These are phyloP conservation scores for Microcyclospora tardicrescens DNA, from an alignment of 2,329 filamentous ascomycete genomes.

Conservation along the genomic window DNA sequence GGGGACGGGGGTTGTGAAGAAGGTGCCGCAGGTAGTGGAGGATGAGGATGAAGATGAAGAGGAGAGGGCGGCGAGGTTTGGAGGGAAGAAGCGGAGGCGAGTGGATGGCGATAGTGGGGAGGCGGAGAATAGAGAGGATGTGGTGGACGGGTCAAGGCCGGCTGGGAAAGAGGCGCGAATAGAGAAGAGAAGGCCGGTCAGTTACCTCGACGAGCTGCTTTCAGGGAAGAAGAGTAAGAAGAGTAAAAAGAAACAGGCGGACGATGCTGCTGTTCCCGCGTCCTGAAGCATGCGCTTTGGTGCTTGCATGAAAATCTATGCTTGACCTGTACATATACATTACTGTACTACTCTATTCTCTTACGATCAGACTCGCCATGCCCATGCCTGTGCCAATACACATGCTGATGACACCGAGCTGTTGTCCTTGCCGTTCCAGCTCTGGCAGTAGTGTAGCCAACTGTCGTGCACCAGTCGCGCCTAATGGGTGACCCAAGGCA, in stretches of 20 bases:
- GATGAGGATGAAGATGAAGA: constrained; percentile 25
- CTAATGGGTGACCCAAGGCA: constrained; percentile 82
- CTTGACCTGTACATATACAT: neutral
- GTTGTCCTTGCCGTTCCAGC: constrained; percentile 51
- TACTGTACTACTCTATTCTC: constrained; percentile 25
- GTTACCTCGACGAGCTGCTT: constrained; percentile 43
- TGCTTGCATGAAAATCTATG: neutral
- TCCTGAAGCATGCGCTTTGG: no score
- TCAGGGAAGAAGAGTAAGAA: constrained; percentile 39
- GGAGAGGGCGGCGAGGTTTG: constrained; percentile 9
- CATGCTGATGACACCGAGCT: constrained; percentile 83
- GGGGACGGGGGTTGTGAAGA: constrained; percentile 19
- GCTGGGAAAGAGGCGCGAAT: constrained; percentile 9
- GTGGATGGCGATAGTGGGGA: constrained; percentile 6
- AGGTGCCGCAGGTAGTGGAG: constrained; percentile 16
- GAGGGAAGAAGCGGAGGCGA: constrained; percentile 8
- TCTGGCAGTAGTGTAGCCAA: constrained; percentile 59
- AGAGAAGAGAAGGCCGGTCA: constrained; percentile 29
- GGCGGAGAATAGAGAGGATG: constrained; percentile 24
- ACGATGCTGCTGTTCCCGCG: neutral
- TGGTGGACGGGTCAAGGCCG: constrained; percentile 10
- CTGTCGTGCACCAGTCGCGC: constrained; percentile 76
- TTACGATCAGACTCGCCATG: constrained; percentile 39
- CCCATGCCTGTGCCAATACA: constrained; percentile 49
- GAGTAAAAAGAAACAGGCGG: constrained; percentile 27